These are phyloP conservation scores for Solanum microdontum DNA, from an alignment of 257 asterid species.

Conservation along the genomic window DNA sequence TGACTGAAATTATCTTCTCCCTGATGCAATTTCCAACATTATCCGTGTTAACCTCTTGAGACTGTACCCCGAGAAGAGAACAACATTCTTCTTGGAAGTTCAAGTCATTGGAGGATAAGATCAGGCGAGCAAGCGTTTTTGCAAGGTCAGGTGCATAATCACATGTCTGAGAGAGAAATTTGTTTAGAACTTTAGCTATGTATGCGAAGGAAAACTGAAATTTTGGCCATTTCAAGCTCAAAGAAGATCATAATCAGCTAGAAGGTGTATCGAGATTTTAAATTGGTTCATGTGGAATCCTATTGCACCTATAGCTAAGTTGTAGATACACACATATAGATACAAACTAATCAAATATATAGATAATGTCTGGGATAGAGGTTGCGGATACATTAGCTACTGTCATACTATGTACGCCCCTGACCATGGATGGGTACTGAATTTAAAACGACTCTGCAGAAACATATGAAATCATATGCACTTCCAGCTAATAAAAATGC, in stretches of 20 bases:
- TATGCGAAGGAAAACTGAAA: neutral
- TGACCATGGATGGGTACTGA: neutral
- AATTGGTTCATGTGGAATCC: neutral
- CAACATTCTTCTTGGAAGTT: slow-evolving; percentile 61
- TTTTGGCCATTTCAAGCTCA: neutral
- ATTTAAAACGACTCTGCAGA: neutral
- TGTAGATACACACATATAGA: neutral
- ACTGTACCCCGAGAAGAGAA: slow-evolving; percentile 55
- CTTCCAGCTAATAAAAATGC: neutral
- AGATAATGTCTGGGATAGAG: neutral
- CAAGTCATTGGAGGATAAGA: slow-evolving; percentile 54
- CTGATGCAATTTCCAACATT: slow-evolving; percentile 50
- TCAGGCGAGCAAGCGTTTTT: slow-evolving; percentile 56
- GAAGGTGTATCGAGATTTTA: neutral
- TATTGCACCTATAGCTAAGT: neutral
- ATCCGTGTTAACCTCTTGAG: slow-evolving; percentile 18
- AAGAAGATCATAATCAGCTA: neutral
- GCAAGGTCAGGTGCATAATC: slow-evolving; percentile 88
- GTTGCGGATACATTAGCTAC: neutral
- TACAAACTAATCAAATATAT: neutral
- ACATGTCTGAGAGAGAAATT: slow-evolving; percentile 34
- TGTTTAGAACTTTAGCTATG: neutral
- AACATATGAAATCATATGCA: neutral
- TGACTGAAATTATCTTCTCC: slow-evolving; percentile 44
- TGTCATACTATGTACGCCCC: neutral